Percentiles rank a stretch among this genome's conserved stretches.
phyloP scores from a whole-genome alignment of 176 grass and related monocot genomes.

The Juncus inflexus region DNA sequence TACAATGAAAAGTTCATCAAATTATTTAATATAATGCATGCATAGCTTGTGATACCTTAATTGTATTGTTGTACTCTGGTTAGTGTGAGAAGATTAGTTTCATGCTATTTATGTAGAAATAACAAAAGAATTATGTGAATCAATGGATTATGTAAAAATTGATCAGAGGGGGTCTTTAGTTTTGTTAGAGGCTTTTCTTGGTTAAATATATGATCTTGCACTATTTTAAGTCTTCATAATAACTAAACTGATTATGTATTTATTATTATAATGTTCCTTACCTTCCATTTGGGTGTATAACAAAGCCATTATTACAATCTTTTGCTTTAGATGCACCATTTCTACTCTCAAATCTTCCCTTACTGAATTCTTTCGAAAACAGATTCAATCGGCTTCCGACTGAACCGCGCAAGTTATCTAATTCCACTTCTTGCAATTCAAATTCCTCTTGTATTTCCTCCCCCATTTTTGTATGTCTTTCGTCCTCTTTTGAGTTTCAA shows the following conservation, averaged over 20 bases:
- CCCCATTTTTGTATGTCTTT: conserved; percentile 18
- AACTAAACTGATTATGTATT: not conserved
- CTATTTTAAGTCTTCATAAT: too few species aligned
- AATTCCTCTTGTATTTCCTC: conserved; percentile 51
- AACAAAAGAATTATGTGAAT: too few species aligned
- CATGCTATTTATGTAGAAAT: not conserved
- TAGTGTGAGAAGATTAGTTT: not conserved
- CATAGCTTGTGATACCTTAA: not conserved
- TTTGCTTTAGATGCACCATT: conserved; percentile 36
- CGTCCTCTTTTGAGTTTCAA: not conserved
- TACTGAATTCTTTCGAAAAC: conserved; percentile 51
- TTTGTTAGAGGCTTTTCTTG: not conserved
- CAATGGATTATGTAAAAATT: too few species aligned
- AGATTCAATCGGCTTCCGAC: conserved; percentile 63
- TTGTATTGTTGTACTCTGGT: conserved; percentile 1
- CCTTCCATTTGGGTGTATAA: conserved; percentile 87
- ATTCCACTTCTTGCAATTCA: conserved; percentile 58
- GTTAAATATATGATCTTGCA: not conserved
- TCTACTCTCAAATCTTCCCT: conserved; percentile 34
- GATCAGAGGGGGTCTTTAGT: too few species aligned
- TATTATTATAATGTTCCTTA: conserved; percentile 22
- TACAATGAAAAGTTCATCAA: not conserved
- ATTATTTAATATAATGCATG: not conserved
- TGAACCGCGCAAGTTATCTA: conserved; percentile 46
- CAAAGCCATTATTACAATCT: conserved; percentile 43